These are phyloP conservation scores for Populus tremula DNA, from an alignment of 345 rosid species.

Conservation along the genomic window DNA sequence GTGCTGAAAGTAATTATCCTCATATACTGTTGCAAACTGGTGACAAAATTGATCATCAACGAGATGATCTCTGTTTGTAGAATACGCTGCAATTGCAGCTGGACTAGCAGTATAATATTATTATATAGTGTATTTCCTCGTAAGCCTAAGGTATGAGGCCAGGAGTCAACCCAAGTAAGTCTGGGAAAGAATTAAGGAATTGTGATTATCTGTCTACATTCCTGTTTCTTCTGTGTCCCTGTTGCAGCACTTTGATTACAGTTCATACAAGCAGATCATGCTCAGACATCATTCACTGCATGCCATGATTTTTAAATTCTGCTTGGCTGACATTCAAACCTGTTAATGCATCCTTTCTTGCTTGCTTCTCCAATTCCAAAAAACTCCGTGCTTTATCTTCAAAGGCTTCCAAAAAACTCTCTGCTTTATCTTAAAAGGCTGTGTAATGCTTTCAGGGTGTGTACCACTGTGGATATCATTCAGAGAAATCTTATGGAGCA, in stretches of 20 bases:
- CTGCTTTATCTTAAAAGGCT: background rate
- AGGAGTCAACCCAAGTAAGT: background rate
- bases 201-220: background rate
- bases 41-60: background rate
- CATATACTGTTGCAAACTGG: background rate
- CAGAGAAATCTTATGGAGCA: slow-evolving; percentile 62
- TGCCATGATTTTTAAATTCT: background rate
- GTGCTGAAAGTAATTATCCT: background rate
- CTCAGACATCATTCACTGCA: background rate
- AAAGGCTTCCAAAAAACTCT: background rate
- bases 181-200: background rate
- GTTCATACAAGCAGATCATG: background rate
- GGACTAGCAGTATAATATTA: background rate
- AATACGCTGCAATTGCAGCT: background rate
- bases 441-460: slow-evolving; percentile 44
- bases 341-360: background rate
- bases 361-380: background rate
- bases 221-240: background rate
- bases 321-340: background rate
- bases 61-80: background rate
- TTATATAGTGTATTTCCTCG: background rate
- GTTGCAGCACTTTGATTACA: background rate
- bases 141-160: background rate
- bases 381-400: background rate
- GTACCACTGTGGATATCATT: slow-evolving; percentile 68